Evolutionary conservation across 2,329 filamentous ascomycete species (phyloP), one percentile per base, ranked within the genome.

Genomic region (Juglanconis juglandina): DNA sequence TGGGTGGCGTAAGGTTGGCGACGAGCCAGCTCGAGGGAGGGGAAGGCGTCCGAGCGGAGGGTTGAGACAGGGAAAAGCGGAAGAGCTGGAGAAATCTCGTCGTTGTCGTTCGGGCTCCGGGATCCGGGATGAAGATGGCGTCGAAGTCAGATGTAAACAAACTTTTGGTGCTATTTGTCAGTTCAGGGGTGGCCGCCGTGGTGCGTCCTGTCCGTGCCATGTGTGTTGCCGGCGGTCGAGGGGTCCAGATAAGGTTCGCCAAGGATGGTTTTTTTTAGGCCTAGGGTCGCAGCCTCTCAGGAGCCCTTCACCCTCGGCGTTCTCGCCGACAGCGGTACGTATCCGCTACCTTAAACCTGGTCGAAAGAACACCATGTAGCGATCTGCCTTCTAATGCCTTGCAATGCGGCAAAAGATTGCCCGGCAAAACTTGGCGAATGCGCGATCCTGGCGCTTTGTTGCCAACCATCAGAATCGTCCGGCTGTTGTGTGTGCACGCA

Each of bases 161-260:
- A 60, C 46, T 50, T 24, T 56, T 60, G 48, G 33, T 37, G 57
- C 50, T 49, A 56, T 56, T 41, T 59, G 47, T 42, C 42, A 62
- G 49, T 37, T 48, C 33, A 33, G 37, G 17, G 44, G 41, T 41
- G 50, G 53, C 35, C 14, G 41, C 41, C 49, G 53, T 49, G 30
- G 35, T 4, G 48, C 39, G 37, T 24, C 24, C 24, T 49, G 30
- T 41, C 47, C 34, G 50, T 49, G 13, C 24, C 50, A 37, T 32
- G 46, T 37, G 17, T 44, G 17, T 42, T 46, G 46, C 44, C 58
- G 35, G 53, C 11, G 50, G 14, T 53, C 52, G 47, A 59, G n/a
- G 44, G 30, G 14, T 35, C 35, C 41, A 49, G 52, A 51, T 59
- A 56, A 56, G 53, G 60, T 62, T 56, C 48, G 53, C 46, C 57